Base-by-base conservation (phyloP, 352 stramenopile species). In the Globisporangium iwayamae region DNA sequence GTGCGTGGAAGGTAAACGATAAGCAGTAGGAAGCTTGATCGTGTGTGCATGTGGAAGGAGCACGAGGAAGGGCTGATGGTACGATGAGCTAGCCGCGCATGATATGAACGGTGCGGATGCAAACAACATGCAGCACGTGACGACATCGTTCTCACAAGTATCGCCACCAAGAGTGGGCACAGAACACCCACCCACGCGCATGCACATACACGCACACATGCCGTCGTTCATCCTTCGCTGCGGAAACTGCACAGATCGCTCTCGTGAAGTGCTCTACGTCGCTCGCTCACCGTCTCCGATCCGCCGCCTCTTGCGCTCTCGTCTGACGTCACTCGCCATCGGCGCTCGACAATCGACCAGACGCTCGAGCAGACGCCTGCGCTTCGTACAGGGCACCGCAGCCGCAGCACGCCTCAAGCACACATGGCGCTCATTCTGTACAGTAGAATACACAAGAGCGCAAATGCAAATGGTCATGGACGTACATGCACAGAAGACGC, bases 291-390 rank as follows among this genome's bases (percentile, higher is more conserved):
- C 39, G 1, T 28, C 51, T 57, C 36, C 30, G 38, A 25, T 18
- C 11, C 22, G 18, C 30, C 51, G 52, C 32, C 52, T 30, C 32
- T 45, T 57, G 30, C 16, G 43, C 43, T 9, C 52, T 56, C 51
- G 14, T 32, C 52, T 58, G 52, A 58, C 52, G 52, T 58, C 52
- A 58, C 18, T 18, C 52, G 50, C 50, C 50, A 5, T n/a, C n/a
- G 9, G 9, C n/a, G 32, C 22, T 28, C 32, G 36, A 32, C 52
- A 46, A 30, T 22, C 10, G 10, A 22, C 3, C 18, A 46, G 32
- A 25, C 36, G 36, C 36, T 22, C 10, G 10, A 22, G 1, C 18
- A 46, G 32, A 25, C 36, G 36, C 36, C 9, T 30, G 30, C 32
- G 16, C 18, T 48, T 22, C 6, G 1, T 22, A 48, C 43, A 48